These are phyloP conservation scores for Cymodocea nodosa DNA, from an alignment of 116 monocot genomes.

Conservation along the genomic window DNA sequence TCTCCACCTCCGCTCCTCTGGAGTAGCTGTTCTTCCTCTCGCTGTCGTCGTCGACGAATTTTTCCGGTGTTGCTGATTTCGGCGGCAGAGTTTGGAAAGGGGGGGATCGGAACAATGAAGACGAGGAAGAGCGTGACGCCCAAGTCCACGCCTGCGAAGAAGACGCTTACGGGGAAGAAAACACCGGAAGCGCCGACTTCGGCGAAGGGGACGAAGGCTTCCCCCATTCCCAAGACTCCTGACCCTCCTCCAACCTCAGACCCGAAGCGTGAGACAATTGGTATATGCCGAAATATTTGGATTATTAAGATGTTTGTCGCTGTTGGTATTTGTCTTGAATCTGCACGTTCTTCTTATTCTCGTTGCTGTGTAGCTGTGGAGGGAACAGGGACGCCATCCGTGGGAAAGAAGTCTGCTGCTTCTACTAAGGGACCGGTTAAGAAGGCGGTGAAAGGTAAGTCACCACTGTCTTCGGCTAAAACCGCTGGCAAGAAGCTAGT, in stretches of 20 bases:
- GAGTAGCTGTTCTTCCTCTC: too few species aligned
- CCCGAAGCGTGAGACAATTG: not conserved
- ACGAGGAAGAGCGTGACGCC: conserved; percentile 24
- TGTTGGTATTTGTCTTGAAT: not conserved
- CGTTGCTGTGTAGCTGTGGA: not conserved
- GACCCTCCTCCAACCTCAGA: not conserved
- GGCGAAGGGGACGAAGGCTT: conserved; percentile 1
- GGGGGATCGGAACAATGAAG: conserved; percentile 13
- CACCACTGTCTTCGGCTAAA: not conserved
- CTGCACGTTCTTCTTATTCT: not conserved
- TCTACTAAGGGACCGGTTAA: not conserved
- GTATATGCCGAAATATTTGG: not conserved
- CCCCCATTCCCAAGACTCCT: not conserved
- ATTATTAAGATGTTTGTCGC: not conserved
- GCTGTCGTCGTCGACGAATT: too few species aligned
- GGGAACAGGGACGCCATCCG: not conserved
- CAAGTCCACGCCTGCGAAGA: conserved; percentile 29
- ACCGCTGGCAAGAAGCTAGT: not conserved
- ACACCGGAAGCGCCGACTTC: too few species aligned
- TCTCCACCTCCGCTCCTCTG: too few species aligned
- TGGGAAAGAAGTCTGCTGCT: not conserved
- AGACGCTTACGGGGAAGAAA: conserved; percentile 11
- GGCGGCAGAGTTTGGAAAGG: too few species aligned
- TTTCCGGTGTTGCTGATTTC: too few species aligned
- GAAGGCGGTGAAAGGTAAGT: not conserved